Base-by-base conservation (phyloP, 192 early-diverging fungal species). In the Umbelopsis isabellina region DNA sequence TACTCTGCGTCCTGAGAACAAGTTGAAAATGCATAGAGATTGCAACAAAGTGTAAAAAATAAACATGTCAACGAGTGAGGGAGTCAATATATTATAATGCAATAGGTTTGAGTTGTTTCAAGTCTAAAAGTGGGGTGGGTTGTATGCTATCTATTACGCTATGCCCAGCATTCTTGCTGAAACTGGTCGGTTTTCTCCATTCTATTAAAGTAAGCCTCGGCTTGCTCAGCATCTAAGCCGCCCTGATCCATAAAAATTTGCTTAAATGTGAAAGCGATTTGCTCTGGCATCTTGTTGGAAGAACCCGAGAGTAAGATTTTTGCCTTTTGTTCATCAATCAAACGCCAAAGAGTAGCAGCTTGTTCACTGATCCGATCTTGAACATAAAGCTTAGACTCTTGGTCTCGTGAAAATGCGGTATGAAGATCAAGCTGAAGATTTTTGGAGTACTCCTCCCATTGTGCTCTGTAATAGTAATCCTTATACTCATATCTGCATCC, bases 161-260 rank as follows among this genome's bases (percentile, higher is more conserved):
- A 95, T 35, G 86, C 82, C 94, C 94, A 97, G 69, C 92, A 93
- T 66, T 97, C 96, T 48, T 92, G 88, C 82, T 96, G 94, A 74
- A 91, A 95, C 53, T 90, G 74, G 27, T 89, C 80, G 3, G 79
- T 74, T 68, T 88, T 91, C 66, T 86, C 87, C 82, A 95, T 85
- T 5, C 16, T 33, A n/a, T 46, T 78, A 64, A 94, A 80, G 73
- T 88, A 89, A 15, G 73, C 76, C 20, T 81, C 70, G 11, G 94
- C 91, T 49, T 89, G 79, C 33, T 84, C 83, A 10, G 77, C 70
- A 41, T 78, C 66, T 76, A 91, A 70, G 1, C 72, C 69, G 2
- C 88, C 92, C 47, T 87, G 72, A 4, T 55, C 55, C 25, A 82
- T 77, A 49, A 92, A 81, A 15, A 90, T 71, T 8, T 79, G 69